Evolutionary conservation across 176 grass and related monocot species (phyloP), one percentile per base, ranked within the genome.

Genomic region (Raddia distichophylla): DNA sequence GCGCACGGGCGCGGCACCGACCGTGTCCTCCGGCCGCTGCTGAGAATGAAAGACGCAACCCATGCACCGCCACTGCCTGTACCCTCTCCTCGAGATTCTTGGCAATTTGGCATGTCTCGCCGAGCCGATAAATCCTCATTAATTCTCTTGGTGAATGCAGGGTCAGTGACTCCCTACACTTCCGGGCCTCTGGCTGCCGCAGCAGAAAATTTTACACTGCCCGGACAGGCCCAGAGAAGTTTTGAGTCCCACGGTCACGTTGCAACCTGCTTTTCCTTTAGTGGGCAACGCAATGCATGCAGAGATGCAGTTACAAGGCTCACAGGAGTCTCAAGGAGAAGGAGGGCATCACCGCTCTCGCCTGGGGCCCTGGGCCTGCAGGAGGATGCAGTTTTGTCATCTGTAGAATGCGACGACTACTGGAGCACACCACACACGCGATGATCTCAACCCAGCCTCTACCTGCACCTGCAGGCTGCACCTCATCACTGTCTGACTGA

Each of bases 371-470:
- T 64, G 79, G 3, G 56, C 62, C 17, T 18, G 64, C 79, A 47
- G 73, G 7, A 49, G 73, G 6, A 57, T 48, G 73, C 79, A 48
- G 79, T 71, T 69, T 87, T 87, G 78, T 76, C 79, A 56, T 76
- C 71, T 71, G 50, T 70, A 76, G 47, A 69, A 76, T 43, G 0
- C 15, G 33, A 32, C 12, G 33, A 5, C 4, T 40, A 50, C 58
- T 1, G 11, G n/a, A 67, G 14, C 12, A 16, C 34, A 27, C 22
- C 69, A 60, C 3, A 71, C 71, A 55, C 5, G 84, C 84, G 75
- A 69, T 82, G 45, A 87, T 80, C 58, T 37, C 18, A 10, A 15
- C 22, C 47, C 75, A n/a, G 12, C 47, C 19, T 64, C n/a, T 37
- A 11, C 37, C 37, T 40, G 37, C 37, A 40, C 37, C 37, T 40